Evolutionary conservation across 2,329 filamentous ascomycete species (phyloP).

Genomic region (Fusarium domesticum): DNA sequence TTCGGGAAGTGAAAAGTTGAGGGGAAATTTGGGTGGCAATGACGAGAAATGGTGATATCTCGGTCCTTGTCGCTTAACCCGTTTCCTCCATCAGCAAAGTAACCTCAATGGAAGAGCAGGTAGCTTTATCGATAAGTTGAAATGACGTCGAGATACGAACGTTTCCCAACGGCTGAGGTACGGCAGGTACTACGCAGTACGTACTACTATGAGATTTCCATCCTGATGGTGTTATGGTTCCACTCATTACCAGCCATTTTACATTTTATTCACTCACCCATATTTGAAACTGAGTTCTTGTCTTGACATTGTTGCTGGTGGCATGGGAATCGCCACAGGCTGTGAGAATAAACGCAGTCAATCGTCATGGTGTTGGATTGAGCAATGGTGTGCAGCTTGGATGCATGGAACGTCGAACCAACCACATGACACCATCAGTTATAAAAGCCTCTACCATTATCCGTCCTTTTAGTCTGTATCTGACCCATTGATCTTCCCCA

Average conservation of each 20-base stretch:
- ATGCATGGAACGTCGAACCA: no score
- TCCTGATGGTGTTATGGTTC: constrained; percentile 5
- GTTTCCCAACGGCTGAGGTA: constrained; percentile 25
- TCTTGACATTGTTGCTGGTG: neutral
- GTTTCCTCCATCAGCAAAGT: constrained; percentile 17
- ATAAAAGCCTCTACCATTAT: no score
- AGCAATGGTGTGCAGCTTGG: no score
- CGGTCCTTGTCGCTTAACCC: constrained; percentile 24
- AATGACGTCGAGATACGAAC: constrained; percentile 27
- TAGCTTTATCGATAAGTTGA: constrained; percentile 32
- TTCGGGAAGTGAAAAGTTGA: constrained; percentile 13
- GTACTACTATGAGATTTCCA: constrained; percentile 12
- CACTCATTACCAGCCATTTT: neutral
- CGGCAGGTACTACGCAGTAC: constrained; percentile 11
- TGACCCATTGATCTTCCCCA: neutral
- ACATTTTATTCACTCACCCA: neutral
- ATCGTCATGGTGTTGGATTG: neutral
- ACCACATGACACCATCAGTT: no score
- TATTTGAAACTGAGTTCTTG: no score
- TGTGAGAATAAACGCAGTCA: neutral
- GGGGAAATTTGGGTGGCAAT: constrained; percentile 14
- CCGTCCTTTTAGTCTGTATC: neutral
- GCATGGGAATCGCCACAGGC: neutral
- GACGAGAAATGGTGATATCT: constrained; percentile 21
- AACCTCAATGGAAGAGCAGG: no score